These are phyloP conservation scores for Desmodesmus armatus DNA, from an alignment of 139 green algal species.

Conservation along the genomic window DNA sequence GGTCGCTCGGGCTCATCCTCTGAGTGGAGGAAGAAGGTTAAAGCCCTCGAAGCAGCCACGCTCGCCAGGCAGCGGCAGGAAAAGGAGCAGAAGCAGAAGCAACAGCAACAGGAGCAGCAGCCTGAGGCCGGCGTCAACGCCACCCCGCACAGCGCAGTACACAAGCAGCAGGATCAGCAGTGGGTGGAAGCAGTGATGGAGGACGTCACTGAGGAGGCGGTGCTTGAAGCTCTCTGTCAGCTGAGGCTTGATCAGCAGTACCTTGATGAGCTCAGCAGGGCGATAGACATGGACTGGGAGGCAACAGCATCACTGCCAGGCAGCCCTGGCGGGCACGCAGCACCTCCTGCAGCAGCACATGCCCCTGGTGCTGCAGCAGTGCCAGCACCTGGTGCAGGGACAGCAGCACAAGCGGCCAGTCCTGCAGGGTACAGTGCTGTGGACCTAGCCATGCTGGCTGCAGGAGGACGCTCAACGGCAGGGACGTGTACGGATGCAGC, in stretches of 20 bases:
- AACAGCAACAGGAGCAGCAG: not conserved
- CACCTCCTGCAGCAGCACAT: constrained; percentile 32
- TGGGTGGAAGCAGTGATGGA: not conserved
- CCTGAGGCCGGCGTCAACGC: not conserved
- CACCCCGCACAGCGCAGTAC: not conserved
- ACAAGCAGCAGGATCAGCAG: not conserved
- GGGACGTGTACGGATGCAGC: no score
- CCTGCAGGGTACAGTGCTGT: not conserved
- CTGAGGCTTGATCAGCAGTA: constrained; percentile 22
- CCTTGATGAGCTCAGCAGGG: constrained; percentile 15
- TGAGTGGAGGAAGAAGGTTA: no score
- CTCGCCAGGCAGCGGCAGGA: not conserved
- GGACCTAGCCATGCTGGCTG: not conserved
- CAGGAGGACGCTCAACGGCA: not conserved
- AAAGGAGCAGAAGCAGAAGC: not conserved
- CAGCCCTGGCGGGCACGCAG: not conserved
- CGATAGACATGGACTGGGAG: constrained; percentile 35
- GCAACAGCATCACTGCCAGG: not conserved
- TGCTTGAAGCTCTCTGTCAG: constrained; percentile 2
- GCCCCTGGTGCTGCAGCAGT: no score
- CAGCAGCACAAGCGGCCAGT: no score
- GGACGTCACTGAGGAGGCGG: not conserved
- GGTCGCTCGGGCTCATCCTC: no score
- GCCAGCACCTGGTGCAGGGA: no score
- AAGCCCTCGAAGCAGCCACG: no score